Evolutionary conservation across 805 yeast species (phyloP), one percentile per base, ranked within the genome.

Genomic region (Suhomyces sp.): DNA sequence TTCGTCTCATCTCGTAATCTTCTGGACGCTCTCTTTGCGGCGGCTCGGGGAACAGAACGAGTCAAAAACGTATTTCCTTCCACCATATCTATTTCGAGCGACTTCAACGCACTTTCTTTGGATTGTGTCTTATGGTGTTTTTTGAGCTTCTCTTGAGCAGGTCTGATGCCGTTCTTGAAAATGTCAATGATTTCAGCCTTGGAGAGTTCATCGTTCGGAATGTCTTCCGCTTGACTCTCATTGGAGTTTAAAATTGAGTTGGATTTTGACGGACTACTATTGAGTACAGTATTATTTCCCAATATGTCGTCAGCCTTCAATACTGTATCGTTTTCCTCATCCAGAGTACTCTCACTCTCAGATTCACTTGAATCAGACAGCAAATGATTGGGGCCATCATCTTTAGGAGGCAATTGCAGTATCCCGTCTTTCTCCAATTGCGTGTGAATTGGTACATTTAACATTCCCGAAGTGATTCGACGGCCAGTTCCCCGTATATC

Each of bases 381-480:
- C n/a, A 17, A 17, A 17, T 1, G 9, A 9, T 4, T 6, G n/a
- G 17, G 13, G 7, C 42, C 42, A 17, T 19, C 24, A 5, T 4
- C 24, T 38, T 38, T 38, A 5, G 42, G n/a, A n/a, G 44, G 36
- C 15, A 41, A 10, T n/a, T 47, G 49, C 27, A 42, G 22, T 40
- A 47, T 62, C 15, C 59, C 62, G 23, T 58, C 59, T 13, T 57
- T 58, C 23, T 66, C 71, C n/a, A 65, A 47, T 50, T 62, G 67
- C 1, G 71, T 53, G 36, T 66, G 71, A 8, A 64, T 58, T 1
- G 79, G 78, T 15, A 65, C 60, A 33, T 57, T 64, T 27, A 74
- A 63, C 79, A 74, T 74, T 4, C 79, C 79, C 1, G 77, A 72
- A 8, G 78, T 74, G 35, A 74, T 72, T 26, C 78, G 60, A 22